A percentile compares a stretch with the other conserved stretches of the same genome.
These are phyloP conservation scores for Verruconis gallopava DNA, from an alignment of 2,329 filamentous ascomycete genomes.

Conservation along the genomic window DNA sequence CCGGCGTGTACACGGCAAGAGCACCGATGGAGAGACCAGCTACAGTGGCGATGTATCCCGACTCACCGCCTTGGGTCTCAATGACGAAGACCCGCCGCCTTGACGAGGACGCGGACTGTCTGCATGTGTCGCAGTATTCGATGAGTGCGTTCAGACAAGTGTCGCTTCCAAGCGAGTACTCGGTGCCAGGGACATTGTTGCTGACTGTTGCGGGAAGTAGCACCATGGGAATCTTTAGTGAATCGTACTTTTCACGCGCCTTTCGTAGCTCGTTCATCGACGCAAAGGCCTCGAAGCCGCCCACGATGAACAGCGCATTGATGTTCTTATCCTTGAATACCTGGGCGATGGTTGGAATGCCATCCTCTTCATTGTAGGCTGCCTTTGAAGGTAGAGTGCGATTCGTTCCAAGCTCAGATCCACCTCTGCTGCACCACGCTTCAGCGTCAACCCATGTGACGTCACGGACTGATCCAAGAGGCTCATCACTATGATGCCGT, in stretches of 20 bases:
- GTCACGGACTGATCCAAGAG: conserved; percentile 67
- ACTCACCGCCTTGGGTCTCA: conserved; percentile 90
- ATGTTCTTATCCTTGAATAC: conserved; percentile 80
- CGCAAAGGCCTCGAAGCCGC: conserved; percentile 94
- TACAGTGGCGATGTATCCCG: conserved; percentile 84
- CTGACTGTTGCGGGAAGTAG: conserved; percentile 93
- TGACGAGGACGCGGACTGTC: conserved; percentile 89
- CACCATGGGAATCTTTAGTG: conserved; percentile 84
- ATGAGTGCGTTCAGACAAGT: conserved; percentile 94
- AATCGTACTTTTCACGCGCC: conserved; percentile 63
- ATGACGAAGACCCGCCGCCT: conserved; percentile 93
- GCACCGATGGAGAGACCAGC: conserved; percentile 87
- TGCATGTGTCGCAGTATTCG: conserved; percentile 92
- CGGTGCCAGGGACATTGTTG: conserved; percentile 95
- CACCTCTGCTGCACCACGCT: conserved; percentile 88
- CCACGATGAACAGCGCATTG: conserved; percentile 81
- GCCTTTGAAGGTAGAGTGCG: conserved; percentile 62
- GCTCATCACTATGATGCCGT: conserved; percentile 75
- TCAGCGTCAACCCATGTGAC: conserved; percentile 93
- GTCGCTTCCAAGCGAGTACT: conserved; percentile 93
- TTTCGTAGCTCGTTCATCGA: conserved; percentile 77
- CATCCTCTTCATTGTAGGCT: conserved; percentile 63
- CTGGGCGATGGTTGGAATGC: conserved; percentile 68
- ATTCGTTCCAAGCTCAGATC: conserved; percentile 96
- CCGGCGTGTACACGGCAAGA: conserved; percentile 86